phyloP scores from a whole-genome alignment of 2,329 filamentous ascomycete species.

The Phaeophleospora eucalypticola region DNA sequence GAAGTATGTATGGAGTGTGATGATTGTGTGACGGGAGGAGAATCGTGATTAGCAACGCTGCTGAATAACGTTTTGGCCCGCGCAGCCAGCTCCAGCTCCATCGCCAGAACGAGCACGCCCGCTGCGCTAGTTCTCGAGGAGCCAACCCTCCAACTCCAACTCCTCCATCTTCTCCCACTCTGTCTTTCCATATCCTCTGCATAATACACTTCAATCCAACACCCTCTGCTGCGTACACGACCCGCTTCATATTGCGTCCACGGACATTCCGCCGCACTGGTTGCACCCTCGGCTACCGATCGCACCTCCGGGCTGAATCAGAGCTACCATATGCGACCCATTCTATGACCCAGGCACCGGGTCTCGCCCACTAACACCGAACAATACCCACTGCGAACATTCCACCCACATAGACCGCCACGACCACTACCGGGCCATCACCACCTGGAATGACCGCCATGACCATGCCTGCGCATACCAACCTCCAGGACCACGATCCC shows the following conservation, averaged over 20 bases:
- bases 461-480: constrained; percentile 9
- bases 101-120: background rate
- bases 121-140: too few relatives aligned
- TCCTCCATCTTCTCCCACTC: background rate
- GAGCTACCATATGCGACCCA: background rate
- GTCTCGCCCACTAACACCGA: too few relatives aligned
- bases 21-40: too few relatives aligned
- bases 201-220: too few relatives aligned
- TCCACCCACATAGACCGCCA: too few relatives aligned
- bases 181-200: too few relatives aligned
- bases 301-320: background rate
- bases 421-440: background rate
- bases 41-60: background rate
- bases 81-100: background rate
- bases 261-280: too few relatives aligned
- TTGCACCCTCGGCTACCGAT: background rate
- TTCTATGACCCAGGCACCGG: background rate
- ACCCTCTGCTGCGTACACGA: too few relatives aligned
- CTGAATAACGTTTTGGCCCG: background rate
- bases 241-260: too few relatives aligned
- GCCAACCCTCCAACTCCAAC: background rate
- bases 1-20: too few relatives aligned
- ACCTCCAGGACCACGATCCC: constrained; percentile 12
- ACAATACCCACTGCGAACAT: too few relatives aligned
- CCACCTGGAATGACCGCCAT: constrained; percentile 13